Evolutionary conservation across 331 rosid genomes (phyloP), one percentile per base, ranked within the genome.

Genomic region (Erythrophleum ivorense): DNA sequence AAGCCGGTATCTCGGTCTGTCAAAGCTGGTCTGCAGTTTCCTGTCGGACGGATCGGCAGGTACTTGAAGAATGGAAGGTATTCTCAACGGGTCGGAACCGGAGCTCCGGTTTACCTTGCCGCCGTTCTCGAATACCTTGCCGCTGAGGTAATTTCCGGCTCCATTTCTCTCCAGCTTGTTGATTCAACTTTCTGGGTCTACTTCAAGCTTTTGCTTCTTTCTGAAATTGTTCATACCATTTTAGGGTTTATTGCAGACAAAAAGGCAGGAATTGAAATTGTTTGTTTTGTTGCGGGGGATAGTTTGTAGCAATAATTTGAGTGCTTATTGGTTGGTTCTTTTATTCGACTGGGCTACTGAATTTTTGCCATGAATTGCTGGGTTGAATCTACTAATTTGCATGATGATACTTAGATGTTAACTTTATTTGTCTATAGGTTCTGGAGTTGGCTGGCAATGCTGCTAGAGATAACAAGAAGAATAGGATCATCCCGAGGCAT

Each of bases 401-500:
- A 13, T 36, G 71, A 33, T 65, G 45, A 13, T 63, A 9, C 19
- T 24, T 24, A 24, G 5, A 24, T 3, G 18, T 58, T 7, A 11
- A 29, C 4, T 59, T 59, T 3, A 24, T 59, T 24, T 11, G 1
- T 24, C 11, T 10, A 1, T 16, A 67, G 72, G 72, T 67, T 67
- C 29, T 67, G 52, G 72, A 67, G 50, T 3, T 67, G 49, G 72
- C 72, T 16, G 72, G 72, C 24, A 67, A 67, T 67, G 72, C 72
- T 16, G 72, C 72, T 8, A 67, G 72, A 13, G 72, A 67, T 12
- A 67, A 67, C 6, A 67, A 67, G 72, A 67, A 67, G 11, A 67
- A 67, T 16, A 18, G 72, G 72, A 67, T 67, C 6, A 67, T 67
- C 46, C 72, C 72, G 33, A 67, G 72, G 72, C 72, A 67, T 67